Conservation (phyloP, 352 stramenopile genomes). For the Phytophthora pistaciae region DNA sequence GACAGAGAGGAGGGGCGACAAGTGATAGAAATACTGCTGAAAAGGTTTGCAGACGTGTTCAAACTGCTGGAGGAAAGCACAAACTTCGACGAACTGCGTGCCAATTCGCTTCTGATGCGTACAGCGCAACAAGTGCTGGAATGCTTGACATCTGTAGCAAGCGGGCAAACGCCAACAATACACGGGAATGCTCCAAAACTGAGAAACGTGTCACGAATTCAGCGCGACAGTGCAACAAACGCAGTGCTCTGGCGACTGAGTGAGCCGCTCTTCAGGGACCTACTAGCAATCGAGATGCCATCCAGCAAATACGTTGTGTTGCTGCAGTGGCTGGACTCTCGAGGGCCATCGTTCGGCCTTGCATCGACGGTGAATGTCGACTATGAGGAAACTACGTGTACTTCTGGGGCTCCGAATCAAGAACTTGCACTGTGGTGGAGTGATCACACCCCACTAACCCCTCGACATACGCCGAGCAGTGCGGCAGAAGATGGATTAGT, state of each 20-base stretch:
- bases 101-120: constrained; percentile 7
- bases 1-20: constrained; percentile 10
- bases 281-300: constrained; percentile 28
- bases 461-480: constrained; percentile 7
- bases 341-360: constrained; percentile 14
- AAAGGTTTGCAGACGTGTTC: constrained; percentile 13
- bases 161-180: constrained; percentile 8
- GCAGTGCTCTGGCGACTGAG: constrained; percentile 45
- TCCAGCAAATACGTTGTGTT: constrained; percentile 16
- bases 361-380: not conserved
- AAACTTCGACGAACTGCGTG: constrained; percentile 7
- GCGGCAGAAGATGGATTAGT: constrained; percentile 10
- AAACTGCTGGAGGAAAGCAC: constrained; percentile 8
- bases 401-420: not conserved
- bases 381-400: not conserved
- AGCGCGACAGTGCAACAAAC: constrained; percentile 11
- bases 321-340: constrained; percentile 24
- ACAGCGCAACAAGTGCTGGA: constrained; percentile 17
- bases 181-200: not conserved
- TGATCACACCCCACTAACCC: constrained; percentile 13
- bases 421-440: constrained; percentile 23
- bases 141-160: constrained; percentile 10
- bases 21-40: constrained; percentile 14
- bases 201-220: not conserved
- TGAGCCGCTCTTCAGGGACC: constrained; percentile 28